Conservation (phyloP, 192 early-diverging fungal species). For the Gamsiella multidivaricata region DNA sequence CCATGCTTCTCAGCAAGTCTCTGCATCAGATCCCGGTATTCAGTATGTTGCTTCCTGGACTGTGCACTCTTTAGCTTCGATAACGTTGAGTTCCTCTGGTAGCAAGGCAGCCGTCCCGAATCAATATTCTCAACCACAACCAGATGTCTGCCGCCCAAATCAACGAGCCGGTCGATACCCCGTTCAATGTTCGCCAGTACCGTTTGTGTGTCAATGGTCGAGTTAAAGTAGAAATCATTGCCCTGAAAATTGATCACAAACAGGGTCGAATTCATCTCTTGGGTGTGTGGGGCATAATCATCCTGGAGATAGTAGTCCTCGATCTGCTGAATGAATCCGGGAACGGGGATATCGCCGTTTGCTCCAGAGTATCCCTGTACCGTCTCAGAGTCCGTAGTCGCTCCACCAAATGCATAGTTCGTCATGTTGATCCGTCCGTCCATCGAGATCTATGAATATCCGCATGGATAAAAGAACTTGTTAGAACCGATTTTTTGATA, state of each 20-base stretch:
- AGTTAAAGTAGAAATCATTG: conserved; percentile 40
- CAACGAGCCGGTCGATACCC: conserved; percentile 26
- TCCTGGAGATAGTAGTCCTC: not conserved
- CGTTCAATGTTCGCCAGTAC: conserved; percentile 22
- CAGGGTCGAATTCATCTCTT: conserved; percentile 8
- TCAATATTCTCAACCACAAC: conserved; percentile 42
- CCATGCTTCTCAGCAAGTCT: conserved; percentile 16
- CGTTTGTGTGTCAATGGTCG: not conserved
- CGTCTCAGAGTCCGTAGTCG: conserved; percentile 53
- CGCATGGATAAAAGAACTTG: no score
- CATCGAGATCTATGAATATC: conserved; percentile 28
- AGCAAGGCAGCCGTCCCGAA: conserved; percentile 21
- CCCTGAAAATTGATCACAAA: conserved; percentile 41
- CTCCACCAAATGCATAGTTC: conserved; percentile 62
- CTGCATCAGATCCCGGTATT: conserved; percentile 27
- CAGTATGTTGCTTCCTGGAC: conserved; percentile 10
- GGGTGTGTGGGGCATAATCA: not conserved
- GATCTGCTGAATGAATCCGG: conserved; percentile 48
- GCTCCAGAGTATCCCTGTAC: conserved; percentile 44
- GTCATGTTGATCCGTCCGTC: conserved; percentile 22
- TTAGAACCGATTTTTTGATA: no score
- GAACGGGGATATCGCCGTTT: conserved; percentile 31
- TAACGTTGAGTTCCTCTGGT: conserved; percentile 17
- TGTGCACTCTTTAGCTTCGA: conserved; percentile 11
- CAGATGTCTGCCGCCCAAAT: conserved; percentile 19